Evolutionary conservation across 1,139 yeast genomes (phyloP).

Genomic region (Wickerhamomyces sp.): DNA sequence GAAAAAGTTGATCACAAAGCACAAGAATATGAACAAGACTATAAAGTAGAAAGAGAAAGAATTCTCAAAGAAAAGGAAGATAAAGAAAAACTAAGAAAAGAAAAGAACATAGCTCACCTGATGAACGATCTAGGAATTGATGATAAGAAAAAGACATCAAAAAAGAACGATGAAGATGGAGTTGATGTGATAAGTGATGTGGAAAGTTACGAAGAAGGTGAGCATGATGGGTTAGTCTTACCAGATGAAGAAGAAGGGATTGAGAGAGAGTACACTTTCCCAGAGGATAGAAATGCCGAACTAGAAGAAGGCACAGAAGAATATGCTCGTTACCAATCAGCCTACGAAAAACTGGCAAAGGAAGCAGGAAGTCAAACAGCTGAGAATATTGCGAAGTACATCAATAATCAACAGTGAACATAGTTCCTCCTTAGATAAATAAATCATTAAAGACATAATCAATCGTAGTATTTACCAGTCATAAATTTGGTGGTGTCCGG

Average conservation of each 20-base stretch:
- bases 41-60: slow-evolving; percentile 82
- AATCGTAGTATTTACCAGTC: too few relatives aligned
- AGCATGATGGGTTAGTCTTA: slow-evolving; percentile 55
- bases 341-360: slow-evolving; percentile 61
- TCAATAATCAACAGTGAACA: slow-evolving; percentile 30
- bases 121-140: slow-evolving; percentile 80
- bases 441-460: too few relatives aligned
- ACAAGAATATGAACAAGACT: slow-evolving; percentile 79
- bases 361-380: slow-evolving; percentile 61
- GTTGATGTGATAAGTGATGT: slow-evolving; percentile 71
- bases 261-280: slow-evolving; percentile 65
- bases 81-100: slow-evolving; percentile 67
- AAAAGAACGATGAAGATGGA: slow-evolving; percentile 26
- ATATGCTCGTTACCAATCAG: slow-evolving; percentile 68
- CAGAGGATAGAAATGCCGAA: slow-evolving; percentile 66
- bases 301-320: slow-evolving; percentile 51
- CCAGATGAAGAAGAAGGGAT: slow-evolving; percentile 56
- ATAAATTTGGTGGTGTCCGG: too few relatives aligned
- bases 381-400: slow-evolving; percentile 64
- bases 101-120: slow-evolving; percentile 61
- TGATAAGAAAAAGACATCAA: slow-evolving; percentile 28
- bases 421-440: neutral
- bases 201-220: slow-evolving; percentile 51
- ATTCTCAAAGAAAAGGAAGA: slow-evolving; percentile 73
- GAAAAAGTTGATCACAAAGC: slow-evolving; percentile 80